Base-by-base conservation (phyloP, 108 stramenopile species). In the Nitzschia sp. region DNA sequence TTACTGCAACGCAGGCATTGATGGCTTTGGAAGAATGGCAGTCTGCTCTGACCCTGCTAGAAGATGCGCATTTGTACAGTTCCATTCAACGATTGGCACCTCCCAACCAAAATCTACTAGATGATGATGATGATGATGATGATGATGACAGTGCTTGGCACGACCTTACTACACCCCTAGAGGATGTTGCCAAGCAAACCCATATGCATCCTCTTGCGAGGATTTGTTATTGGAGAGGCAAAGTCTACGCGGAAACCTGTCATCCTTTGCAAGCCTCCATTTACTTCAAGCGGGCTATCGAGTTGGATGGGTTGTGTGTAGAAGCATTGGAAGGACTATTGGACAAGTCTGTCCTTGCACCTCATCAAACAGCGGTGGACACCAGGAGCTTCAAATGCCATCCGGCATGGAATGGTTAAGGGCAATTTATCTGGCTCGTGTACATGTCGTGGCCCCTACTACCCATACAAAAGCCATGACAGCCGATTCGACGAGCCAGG, bases 171-270 rank as follows among this genome's bases (percentile, higher is more conserved):
- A 65, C 60, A 10, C 29, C 67, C 1, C 41, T 70, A 7, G 51
- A 38, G 26, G 40, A 34, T 22, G 41, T 26, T 22, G 37, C 22
- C 10, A 41, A 20, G 0, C 15, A 38, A 11, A 25, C 57, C 57
- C 21, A 17, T 12, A 84, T 88, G 46, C 91, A 93, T 69, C 86
- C 86, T 24, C 57, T 93, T 12, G 71, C 91, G 19, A 70, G 86
- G 1, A 70, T 93, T 6, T 86, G 80, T 52, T 42, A 62, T 10
- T 76, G 71, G 57, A 69, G 86, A 7, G 92, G 83, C 29, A 71
- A 63, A 10, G 88, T 84, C 40, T 86, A 83, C 59, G 73, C 83
- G 39, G 85, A 83, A 58, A 65, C 83, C 12, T 84, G 86, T 7
- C 88, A 93, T 79, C 83, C 85, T 10, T 64, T 73, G 24, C 79